Evolutionary conservation across 805 yeast species (phyloP), one percentile per base, ranked within the genome.

Genomic region (Kurtzmaniella fragi): DNA sequence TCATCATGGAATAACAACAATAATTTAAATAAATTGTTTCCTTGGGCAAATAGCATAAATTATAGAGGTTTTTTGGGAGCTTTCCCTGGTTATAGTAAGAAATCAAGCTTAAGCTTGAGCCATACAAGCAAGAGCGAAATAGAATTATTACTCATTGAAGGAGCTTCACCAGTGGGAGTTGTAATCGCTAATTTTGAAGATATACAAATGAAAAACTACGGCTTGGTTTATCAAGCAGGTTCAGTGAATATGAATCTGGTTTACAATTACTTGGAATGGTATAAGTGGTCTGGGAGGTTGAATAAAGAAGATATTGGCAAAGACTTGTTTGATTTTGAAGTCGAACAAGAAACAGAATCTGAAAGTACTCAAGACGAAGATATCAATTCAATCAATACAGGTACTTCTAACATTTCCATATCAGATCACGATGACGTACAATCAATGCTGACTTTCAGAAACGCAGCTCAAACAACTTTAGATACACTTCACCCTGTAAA

Each of bases 41-140:
- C 39, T 13, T 68, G 73, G 73, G 62, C 65, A 25, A 62, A 63
- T 35, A 43, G 51, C 15, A 40, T 64, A 30, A 67, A 66, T 44
- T 56, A 57, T 42, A 48, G 46, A 29, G 73, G 73, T 4, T 57
- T 65, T 30, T 47, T 67, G 23, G 69, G 67, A 2, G 46, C 62
- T 32, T 39, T 64, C 6, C 55, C 56, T 3, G 34, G 36, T 13
- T 26, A 28, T 4, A 57, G 47, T 42, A 63, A 62, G 35, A 56
- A 49, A 32, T 64, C 71, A 9, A 53, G 64, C 1, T 34, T 60
- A 4, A 45, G 44, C 3, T 27, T 64, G 11, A 44, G 39, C 17
- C 44, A 40, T 5, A 28, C 44, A 4, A 28, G 37, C 12, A 28
- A 25, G 15, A 34, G 28, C 17, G 41, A 38, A 16, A 42, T 62